These are phyloP conservation scores for Alternaria longipes DNA, from an alignment of 2,329 filamentous ascomycete genomes.

Conservation along the genomic window DNA sequence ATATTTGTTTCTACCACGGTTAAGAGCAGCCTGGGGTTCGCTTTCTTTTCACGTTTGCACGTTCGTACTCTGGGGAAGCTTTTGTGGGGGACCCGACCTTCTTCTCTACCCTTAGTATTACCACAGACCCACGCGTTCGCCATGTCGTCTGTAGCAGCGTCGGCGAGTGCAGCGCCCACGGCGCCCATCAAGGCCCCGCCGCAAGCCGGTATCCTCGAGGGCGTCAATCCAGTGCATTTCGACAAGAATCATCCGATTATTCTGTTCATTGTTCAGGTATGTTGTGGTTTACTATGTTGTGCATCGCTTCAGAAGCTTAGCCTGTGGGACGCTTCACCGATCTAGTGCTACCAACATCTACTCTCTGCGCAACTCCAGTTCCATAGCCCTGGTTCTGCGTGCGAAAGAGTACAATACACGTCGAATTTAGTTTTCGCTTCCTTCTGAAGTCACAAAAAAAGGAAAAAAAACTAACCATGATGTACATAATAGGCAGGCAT, in stretches of 20 bases:
- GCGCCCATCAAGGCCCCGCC: slow-evolving; percentile 49
- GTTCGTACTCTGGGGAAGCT: background rate
- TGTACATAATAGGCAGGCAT: slow-evolving; percentile 66
- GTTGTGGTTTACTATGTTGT: slow-evolving; percentile 5
- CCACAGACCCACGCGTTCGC: slow-evolving; percentile 13
- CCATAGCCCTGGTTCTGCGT: background rate
- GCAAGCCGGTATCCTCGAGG: slow-evolving; percentile 76
- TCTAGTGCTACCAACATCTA: background rate
- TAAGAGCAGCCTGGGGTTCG: background rate
- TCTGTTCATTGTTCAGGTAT: slow-evolving; percentile 78
- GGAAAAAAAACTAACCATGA: background rate
- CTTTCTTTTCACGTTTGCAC: background rate
- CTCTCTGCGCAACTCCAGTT: background rate
- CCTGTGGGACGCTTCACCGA: background rate
- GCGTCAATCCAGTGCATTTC: slow-evolving; percentile 73
- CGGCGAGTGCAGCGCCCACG: slow-evolving; percentile 33
- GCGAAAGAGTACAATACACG: too few relatives aligned
- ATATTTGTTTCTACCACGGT: background rate
- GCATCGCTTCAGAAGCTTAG: background rate
- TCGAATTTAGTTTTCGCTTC: background rate
- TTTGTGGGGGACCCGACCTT: slow-evolving; percentile 1
- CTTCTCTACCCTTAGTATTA: background rate
- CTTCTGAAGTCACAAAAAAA: background rate
- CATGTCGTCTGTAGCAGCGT: slow-evolving; percentile 37
- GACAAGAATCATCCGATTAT: slow-evolving; percentile 76